Evolutionary conservation across 768 basidiomycete species (phyloP), one percentile per base, ranked within the genome.

Genomic region (Mycena galericulata): DNA sequence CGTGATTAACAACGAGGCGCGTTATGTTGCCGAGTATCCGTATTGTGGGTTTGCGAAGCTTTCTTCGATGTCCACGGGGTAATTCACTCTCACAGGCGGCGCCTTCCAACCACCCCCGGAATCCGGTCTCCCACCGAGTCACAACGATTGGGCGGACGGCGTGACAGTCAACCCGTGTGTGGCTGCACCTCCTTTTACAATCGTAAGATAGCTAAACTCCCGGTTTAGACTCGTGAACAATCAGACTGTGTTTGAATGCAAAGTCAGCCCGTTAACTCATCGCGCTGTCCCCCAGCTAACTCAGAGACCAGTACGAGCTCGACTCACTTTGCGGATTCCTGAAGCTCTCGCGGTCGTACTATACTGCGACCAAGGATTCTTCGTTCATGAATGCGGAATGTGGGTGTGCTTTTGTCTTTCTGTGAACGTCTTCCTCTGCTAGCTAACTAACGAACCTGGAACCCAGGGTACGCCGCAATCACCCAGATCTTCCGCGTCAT

Each of bases 91-190:
- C 41, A 27, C 62, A 87, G 86, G 86, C 73, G 91, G 93, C 43
- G 84, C 92, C 18, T 94, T 94, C 79, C 93, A 94, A 67, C 92
- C 93, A 47, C 93, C 93, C 12, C 87, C 89, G 0, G 92, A 93
- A 73, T 92, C 91, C 67, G 88, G 90, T 5, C 79, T 94, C 32
- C 72, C 82, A 1, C 89, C 89, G 1, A 84, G 88, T 14, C 82
- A 87, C 72, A 94, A 94, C 70, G 85, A 86, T 65, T 94, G 85
- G 83, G 92, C 92, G 0, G 86, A 87, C 61, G 86, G 84, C 27
- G 92, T 94, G 14, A 86, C 82, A 0, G 91, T 94, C 17, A 91
- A 90, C 73, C 93, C 93, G 91, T 92, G 75, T 78, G 90, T 77
- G 8, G 20, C 26, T 30, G 22, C 62, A 14, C 3, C 20, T 6